Evolutionary conservation across 768 basidiomycete species (phyloP).

Genomic region (Panus rudis): DNA sequence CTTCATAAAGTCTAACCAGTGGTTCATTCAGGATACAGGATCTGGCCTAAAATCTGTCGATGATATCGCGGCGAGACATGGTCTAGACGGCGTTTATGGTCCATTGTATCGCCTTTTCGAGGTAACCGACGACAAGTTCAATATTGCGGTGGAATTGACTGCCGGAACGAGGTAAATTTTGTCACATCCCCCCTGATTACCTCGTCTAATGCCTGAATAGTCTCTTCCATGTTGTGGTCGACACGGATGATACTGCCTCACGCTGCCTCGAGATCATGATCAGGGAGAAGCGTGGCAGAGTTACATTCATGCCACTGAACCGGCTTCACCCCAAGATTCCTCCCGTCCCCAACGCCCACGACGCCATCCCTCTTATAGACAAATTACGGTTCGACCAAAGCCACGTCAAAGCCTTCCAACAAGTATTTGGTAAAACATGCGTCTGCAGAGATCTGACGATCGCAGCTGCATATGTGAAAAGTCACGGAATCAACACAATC

Average conservation of each 20-base stretch:
- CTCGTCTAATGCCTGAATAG: conserved; percentile 34
- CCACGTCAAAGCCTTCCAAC: conserved; percentile 83
- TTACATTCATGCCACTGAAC: conserved; percentile 98
- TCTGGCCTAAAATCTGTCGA: conserved; percentile 83
- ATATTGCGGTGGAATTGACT: conserved; percentile 88
- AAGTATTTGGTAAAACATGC: conserved; percentile 96
- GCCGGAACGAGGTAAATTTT: conserved; percentile 80
- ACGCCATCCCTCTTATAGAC: conserved; percentile 74
- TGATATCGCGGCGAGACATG: conserved; percentile 69
- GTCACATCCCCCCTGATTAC: not conserved
- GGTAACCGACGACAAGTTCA: conserved; percentile 81
- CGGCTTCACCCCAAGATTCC: conserved; percentile 75
- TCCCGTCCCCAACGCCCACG: conserved; percentile 61
- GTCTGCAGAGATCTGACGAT: conserved; percentile 90
- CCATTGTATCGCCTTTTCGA: conserved; percentile 93
- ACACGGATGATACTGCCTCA: conserved; percentile 90
- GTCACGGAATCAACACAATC: conserved; percentile 93
- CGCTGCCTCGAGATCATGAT: conserved; percentile 92
- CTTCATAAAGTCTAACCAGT: not conserved
- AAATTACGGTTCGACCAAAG: conserved; percentile 71
- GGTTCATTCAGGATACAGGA: conserved; percentile 73
- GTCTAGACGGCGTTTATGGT: conserved; percentile 82
- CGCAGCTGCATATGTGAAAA: conserved; percentile 91
- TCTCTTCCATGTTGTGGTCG: conserved; percentile 95
- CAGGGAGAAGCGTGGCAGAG: conserved; percentile 86